Evolutionary conservation across 2,329 filamentous ascomycete genomes (phyloP).

Genomic region (Penicillium sp.): DNA sequence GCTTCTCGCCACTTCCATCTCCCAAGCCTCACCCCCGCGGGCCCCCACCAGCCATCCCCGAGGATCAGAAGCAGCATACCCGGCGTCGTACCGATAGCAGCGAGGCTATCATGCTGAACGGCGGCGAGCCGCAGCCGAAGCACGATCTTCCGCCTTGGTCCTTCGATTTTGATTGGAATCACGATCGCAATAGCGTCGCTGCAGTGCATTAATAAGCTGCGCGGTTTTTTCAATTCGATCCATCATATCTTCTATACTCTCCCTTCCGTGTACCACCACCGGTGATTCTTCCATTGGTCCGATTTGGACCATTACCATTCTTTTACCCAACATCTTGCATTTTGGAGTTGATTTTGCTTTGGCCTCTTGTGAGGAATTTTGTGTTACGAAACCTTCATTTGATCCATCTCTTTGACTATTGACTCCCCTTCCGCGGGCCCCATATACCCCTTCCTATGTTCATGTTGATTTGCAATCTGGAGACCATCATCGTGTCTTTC

Average conservation of each 20-base stretch:
- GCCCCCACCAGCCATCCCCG: conserved; percentile 34
- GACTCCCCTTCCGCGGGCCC: conserved; percentile 5
- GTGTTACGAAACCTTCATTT: conserved; percentile 6
- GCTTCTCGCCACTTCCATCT: conserved; percentile 38
- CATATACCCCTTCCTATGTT: conserved; percentile 8
- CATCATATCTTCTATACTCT: background rate
- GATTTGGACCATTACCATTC: background rate
- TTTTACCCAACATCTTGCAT: conserved; percentile 7
- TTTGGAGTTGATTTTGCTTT: conserved; percentile 3
- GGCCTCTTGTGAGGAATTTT: background rate
- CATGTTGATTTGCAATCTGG: background rate
- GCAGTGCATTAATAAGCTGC: conserved; percentile 38
- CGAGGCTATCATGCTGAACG: conserved; percentile 48
- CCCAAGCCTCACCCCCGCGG: conserved; percentile 34
- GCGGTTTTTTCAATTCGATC: conserved; percentile 4
- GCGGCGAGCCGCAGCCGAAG: conserved; percentile 57
- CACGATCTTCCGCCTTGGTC: conserved; percentile 48
- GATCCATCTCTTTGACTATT: conserved; percentile 1
- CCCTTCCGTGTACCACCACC: conserved; percentile 2
- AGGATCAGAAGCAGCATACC: conserved; percentile 37
- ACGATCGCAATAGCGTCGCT: conserved; percentile 42
- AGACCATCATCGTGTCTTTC: background rate
- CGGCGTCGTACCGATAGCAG: conserved; percentile 45
- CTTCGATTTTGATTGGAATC: conserved; percentile 37
- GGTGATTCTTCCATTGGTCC: background rate